phyloP scores from a whole-genome alignment of 2,329 filamentous ascomycete genomes.

The Tolypocladium cylindrosporum region DNA sequence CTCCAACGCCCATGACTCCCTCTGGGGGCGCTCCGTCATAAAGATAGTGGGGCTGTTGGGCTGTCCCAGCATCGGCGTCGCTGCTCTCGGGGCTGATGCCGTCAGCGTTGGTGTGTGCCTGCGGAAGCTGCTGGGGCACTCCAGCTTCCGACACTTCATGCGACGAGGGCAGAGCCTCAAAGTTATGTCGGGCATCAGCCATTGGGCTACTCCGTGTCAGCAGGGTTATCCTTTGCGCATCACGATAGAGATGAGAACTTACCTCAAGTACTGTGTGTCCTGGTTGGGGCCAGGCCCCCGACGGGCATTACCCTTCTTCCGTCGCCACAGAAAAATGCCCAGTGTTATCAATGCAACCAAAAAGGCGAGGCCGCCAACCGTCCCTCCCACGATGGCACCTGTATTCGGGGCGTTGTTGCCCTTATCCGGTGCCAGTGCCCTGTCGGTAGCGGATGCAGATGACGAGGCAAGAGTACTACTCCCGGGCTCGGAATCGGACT shows the following conservation, averaged over 20 bases:
- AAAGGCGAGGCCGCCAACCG: constrained; percentile 39
- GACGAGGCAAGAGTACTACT: constrained; percentile 1
- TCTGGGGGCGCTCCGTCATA: neutral
- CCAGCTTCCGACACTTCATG: constrained; percentile 14
- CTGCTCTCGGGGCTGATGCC: constrained; percentile 2
- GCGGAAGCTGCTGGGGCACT: constrained; percentile 3
- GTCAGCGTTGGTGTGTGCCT: constrained; percentile 4
- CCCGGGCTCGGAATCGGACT: neutral
- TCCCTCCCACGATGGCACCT: constrained; percentile 44
- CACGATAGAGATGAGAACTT: constrained; percentile 5
- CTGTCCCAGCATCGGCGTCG: neutral
- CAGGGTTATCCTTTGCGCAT: neutral
- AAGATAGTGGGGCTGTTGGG: neutral
- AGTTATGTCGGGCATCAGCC: constrained; percentile 11
- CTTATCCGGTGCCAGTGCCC: constrained; percentile 16
- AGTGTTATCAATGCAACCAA: constrained; percentile 32
- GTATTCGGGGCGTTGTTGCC: constrained; percentile 23
- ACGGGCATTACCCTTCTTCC: constrained; percentile 30
- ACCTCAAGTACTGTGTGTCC: constrained; percentile 32
- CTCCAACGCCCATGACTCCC: constrained; percentile 9
- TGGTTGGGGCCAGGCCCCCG: constrained; percentile 28
- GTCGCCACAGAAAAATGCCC: constrained; percentile 32
- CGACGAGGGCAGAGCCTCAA: constrained; percentile 18
- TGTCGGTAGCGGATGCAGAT: constrained; percentile 8
- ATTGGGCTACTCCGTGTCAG: constrained; percentile 18